Evolutionary conservation across 768 basidiomycete species (phyloP), one percentile per base, ranked within the genome.

Genomic region (Pholiota microspora): DNA sequence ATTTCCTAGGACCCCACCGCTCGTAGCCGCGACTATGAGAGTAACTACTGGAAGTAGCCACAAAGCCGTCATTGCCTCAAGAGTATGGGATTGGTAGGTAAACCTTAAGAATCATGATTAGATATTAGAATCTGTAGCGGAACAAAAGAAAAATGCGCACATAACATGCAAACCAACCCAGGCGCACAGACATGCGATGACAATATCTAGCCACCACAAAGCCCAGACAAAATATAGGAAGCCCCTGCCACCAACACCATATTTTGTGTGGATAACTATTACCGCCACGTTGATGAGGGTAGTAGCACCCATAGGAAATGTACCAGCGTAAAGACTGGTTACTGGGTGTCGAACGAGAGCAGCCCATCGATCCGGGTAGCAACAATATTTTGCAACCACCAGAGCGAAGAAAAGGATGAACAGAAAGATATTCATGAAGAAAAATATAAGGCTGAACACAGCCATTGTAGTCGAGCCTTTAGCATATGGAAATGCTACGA

Each of bases 1-100:
- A 2, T 67, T 62, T 0, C 83, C 81, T 21, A 92, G 66, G 36
- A 85, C 67, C 0, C 78, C 85, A 1, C 89, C 89, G 0, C 83
- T 74, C 1, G 90, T 85, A 0, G 87, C 77, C 1, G 80, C 82
- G 63, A 92, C 90, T 40, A 88, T 79, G 13, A 86, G 76, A 0
- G 89, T 82, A 2, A 92, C 85, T 9, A 89, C 80, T 0, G 91
- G 91, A 27, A 92, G 82, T 7, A 92, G 72, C 89, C 89, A 92
- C 18, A 76, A 66, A 21, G 84, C 70, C 0, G 83, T 83, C 78
- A 90, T 79, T 1, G 70, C 64, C 38, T 78, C 71, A 4, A 85
- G 62, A 0, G 81, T 68, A 62, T 90, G 85, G 5, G 73, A 70
- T 16, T 91, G 79, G 62, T 34, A 74, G 66, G 68, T 80, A 67